Evolutionary conservation across 257 asterid species (phyloP), one percentile per base, ranked within the genome.

Genomic region (Apocynum venetum): DNA sequence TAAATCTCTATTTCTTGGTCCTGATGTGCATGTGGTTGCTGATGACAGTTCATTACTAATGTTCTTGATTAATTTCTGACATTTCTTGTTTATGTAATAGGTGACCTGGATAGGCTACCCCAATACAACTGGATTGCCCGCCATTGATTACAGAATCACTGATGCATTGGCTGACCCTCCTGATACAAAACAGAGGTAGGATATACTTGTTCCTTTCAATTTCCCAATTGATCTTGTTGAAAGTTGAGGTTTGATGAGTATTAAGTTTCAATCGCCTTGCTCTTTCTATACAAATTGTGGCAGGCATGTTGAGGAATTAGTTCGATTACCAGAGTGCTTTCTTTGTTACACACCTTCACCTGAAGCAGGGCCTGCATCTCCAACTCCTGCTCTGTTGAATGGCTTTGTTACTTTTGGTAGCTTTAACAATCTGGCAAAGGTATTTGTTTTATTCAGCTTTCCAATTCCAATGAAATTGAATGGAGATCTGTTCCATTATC

Each of bases 71-170:
- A 65, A 57, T 57, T 57, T 57, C 38, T 41, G 25, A 46, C 13
- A 15, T 56, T 31, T 49, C 64, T 52, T 74, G 68, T 77, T 85
- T 77, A 65, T 83, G 80, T 61, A 36, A 46, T 83, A 96, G 99
- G 99, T 92, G 76, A 96, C 99, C 75, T 96, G 99, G 99, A 96
- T 96, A 84, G 99, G 99, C 82, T 96, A 96, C 89, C 99, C 99
- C 65, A 96, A 96, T 81, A 93, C 99, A 72, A 93, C 99, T 75
- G 99, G 99, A 76, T 87, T 96, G 88, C 99, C 97, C 76, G 87
- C 95, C 78, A 87, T 96, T 82, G 99, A 96, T 85, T 96, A 93
- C 87, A 89, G 99, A 89, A 93, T 96, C 77, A 84, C 97, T 63
- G 99, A 96, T 87, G 86, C 93, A 68, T 86, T 88, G 79, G 98